phyloP scores from a whole-genome alignment of 805 yeast species.

The Vanderwaltozyma yarrowii region DNA sequence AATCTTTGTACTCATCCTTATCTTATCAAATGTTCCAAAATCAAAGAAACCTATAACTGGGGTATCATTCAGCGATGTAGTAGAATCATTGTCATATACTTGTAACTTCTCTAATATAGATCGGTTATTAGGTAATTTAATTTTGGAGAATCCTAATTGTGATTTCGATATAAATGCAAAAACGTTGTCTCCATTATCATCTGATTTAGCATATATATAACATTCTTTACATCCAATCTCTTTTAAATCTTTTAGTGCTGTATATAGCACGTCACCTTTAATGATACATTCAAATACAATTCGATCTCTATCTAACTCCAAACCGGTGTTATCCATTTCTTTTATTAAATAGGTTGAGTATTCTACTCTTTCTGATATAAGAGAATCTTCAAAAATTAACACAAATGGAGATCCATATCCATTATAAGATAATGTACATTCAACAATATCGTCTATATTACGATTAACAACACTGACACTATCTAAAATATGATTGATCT shows the following conservation, averaged over 20 bases:
- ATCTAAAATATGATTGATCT: slow-evolving; percentile 39
- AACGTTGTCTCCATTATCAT: slow-evolving; percentile 19
- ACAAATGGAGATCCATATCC: slow-evolving; percentile 46
- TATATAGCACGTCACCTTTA: slow-evolving; percentile 42
- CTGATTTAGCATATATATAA: slow-evolving; percentile 34
- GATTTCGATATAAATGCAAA: slow-evolving; percentile 53
- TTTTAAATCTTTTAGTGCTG: slow-evolving; percentile 45
- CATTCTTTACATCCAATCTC: slow-evolving; percentile 45
- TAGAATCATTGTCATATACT: slow-evolving; percentile 25
- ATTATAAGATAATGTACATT: slow-evolving; percentile 41
- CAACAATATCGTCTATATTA: slow-evolving; percentile 27
- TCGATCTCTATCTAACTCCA: slow-evolving; percentile 35
- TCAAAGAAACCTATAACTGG: slow-evolving; percentile 40
- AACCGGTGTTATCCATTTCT: slow-evolving; percentile 28
- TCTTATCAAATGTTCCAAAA: slow-evolving; percentile 38
- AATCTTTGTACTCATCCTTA: slow-evolving; percentile 38
- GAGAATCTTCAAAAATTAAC: slow-evolving; percentile 43
- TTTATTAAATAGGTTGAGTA: slow-evolving; percentile 37
- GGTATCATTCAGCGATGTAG: slow-evolving; percentile 14
- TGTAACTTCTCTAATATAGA: slow-evolving; percentile 51
- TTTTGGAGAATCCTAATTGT: slow-evolving; percentile 61
- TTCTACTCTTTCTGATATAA: slow-evolving; percentile 48
- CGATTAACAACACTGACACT: slow-evolving; percentile 37
- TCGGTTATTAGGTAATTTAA: slow-evolving; percentile 54
- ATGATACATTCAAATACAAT: slow-evolving; percentile 43